phyloP scores from a whole-genome alignment of 2,329 filamentous ascomycete genomes.

The Falciphora oryzae region DNA sequence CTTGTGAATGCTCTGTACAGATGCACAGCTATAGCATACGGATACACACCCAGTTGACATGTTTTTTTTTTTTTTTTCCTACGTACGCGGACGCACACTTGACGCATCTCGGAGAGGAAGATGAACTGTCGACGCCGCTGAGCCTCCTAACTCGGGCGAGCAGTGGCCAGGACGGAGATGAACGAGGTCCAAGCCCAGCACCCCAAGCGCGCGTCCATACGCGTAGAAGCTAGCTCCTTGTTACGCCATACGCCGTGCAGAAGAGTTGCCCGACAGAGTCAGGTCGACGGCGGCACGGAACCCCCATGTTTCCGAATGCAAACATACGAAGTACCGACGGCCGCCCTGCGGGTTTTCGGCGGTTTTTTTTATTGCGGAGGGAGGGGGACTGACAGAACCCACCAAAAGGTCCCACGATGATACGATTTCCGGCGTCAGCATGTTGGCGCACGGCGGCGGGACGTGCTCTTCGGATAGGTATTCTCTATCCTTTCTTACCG shows the following conservation, averaged over 20 bases:
- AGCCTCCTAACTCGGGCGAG: too few species aligned
- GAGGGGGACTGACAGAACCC: background rate
- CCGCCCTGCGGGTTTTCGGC: background rate
- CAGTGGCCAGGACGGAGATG: background rate
- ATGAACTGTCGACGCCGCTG: background rate
- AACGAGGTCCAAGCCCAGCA: background rate
- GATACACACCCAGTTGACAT: background rate
- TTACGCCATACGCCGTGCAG: background rate
- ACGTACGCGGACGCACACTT: background rate
- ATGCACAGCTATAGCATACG: background rate
- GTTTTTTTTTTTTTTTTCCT: background rate
- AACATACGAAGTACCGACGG: too few species aligned
- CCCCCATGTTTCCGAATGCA: too few species aligned
- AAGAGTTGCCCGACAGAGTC: background rate
- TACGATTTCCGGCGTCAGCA: background rate
- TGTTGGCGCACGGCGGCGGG: background rate
- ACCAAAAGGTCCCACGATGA: background rate
- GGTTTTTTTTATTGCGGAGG: background rate
- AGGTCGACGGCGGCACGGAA: background rate
- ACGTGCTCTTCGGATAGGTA: background rate
- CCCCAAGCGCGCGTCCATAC: too few species aligned
- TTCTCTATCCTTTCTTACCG: background rate
- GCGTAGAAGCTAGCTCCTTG: background rate
- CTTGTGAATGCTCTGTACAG: background rate
- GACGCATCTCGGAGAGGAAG: background rate